phyloP scores from a whole-genome alignment of 176 grass and related monocot genomes.

The Musa acuminata region DNA sequence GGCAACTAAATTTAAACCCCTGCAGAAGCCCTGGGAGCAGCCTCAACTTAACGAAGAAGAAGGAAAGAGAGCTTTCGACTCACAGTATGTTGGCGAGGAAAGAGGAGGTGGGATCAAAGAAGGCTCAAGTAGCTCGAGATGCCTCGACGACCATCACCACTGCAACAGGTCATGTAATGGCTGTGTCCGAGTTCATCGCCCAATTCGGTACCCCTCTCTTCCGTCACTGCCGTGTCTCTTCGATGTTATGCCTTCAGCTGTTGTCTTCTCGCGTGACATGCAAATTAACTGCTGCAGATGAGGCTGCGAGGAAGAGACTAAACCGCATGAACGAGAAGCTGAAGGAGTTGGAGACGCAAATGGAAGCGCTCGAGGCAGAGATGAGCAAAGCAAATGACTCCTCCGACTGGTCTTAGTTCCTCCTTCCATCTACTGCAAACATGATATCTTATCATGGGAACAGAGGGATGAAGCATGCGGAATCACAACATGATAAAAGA shows the following conservation, averaged over 20 bases:
- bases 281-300: slow-evolving; percentile 29
- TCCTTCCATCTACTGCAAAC: not conserved
- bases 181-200: slow-evolving; percentile 33
- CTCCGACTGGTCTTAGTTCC: not conserved
- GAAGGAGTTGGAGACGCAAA: slow-evolving; percentile 64
- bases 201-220: slow-evolving; percentile 27
- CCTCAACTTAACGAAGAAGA: too few relatives aligned
- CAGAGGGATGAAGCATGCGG: too few relatives aligned
- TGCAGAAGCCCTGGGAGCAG: too few relatives aligned
- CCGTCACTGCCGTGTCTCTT: not conserved
- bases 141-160: not conserved
- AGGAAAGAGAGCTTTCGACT: too few relatives aligned
- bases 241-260: not conserved
- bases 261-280: too few relatives aligned
- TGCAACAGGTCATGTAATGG: slow-evolving; percentile 9
- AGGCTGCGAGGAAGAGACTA: slow-evolving; percentile 48
- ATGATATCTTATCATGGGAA: too few relatives aligned
- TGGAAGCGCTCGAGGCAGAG: slow-evolving; percentile 79
- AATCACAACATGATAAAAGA: too few relatives aligned
- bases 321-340: slow-evolving; percentile 51
- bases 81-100: not conserved
- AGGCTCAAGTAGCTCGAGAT: not conserved
- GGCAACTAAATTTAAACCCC: too few relatives aligned
- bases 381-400: slow-evolving; percentile 32
- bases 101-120: not conserved